A percentile compares a stretch with the other conserved stretches of the same genome.
Evolutionary conservation across 306 rosid genomes (phyloP).

Genomic region (Alnus glutinosa): DNA sequence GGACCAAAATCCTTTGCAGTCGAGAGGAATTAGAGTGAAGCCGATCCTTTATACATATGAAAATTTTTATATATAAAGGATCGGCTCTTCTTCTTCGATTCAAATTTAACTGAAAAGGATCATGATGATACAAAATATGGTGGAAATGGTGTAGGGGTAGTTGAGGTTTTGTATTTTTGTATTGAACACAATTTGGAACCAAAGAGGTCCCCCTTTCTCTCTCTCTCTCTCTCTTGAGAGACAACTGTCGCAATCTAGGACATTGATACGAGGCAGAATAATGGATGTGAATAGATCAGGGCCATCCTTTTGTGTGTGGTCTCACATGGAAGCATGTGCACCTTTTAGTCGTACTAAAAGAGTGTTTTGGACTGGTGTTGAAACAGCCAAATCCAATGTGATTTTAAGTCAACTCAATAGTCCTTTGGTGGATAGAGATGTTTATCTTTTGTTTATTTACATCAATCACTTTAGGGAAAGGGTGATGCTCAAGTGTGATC

Average conservation of each 20-base stretch:
- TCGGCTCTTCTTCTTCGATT: too few relatives aligned
- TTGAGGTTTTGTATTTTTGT: slow-evolving; percentile 28
- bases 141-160: slow-evolving; percentile 19
- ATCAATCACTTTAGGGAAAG: slow-evolving; percentile 8
- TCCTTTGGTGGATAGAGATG: slow-evolving; percentile 22
- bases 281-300: slow-evolving; percentile 24
- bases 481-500: neutral
- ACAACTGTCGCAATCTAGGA: slow-evolving; percentile 29
- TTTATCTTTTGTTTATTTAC: neutral
- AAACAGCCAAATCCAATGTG: slow-evolving; percentile 36
- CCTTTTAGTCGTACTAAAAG: slow-evolving; percentile 40
- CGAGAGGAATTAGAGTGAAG: too few relatives aligned
- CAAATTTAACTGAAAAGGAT: too few relatives aligned
- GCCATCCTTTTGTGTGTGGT: slow-evolving; percentile 32
- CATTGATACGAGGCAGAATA: slow-evolving; percentile 15
- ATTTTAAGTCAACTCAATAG: slow-evolving; percentile 52
- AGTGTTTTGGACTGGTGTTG: slow-evolving; percentile 61
- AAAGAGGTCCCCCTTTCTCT: neutral
- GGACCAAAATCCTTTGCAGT: too few relatives aligned
- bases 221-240: neutral
- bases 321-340: slow-evolving; percentile 76
- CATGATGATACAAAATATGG: slow-evolving; percentile 5
- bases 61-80: too few relatives aligned
- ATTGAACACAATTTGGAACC: slow-evolving; percentile 37
- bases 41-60: too few relatives aligned